Conservation (phyloP, 129 eudicot species). For the Chrysanthemum seticuspe region DNA sequence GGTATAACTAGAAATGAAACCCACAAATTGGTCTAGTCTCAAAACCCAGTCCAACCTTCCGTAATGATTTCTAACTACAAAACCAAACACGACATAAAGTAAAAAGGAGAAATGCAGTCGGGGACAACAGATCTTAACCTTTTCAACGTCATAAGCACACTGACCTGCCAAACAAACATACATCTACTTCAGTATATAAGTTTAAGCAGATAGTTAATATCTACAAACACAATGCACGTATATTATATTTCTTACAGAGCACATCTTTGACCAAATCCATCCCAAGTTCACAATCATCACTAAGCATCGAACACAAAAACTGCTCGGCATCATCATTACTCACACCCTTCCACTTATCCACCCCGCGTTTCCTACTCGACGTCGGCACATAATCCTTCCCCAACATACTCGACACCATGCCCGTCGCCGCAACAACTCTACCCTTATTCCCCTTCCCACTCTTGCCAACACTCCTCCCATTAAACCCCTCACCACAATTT, state of each 20-base stretch:
- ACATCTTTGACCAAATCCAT: conserved; percentile 88
- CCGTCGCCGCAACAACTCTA: conserved; percentile 71
- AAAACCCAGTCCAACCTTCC: no score
- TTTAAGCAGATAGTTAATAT: not conserved
- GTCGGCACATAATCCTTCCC: conserved; percentile 81
- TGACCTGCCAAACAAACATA: conserved; percentile 66
- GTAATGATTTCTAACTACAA: no score
- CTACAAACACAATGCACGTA: not conserved
- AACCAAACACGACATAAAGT: no score
- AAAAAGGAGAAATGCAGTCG: no score
- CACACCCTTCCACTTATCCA: conserved; percentile 29
- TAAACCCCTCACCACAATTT: conserved; percentile 31
- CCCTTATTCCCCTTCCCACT: conserved; percentile 37
- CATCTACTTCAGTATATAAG: conserved; percentile 10
- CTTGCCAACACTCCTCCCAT: conserved; percentile 14
- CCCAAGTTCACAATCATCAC: conserved; percentile 72
- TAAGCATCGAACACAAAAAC: conserved; percentile 86
- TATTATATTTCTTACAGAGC: conserved; percentile 53
- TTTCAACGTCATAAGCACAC: conserved; percentile 75
- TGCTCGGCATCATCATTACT: conserved; percentile 65
- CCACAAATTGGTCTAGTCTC: no score
- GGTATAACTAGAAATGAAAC: no score
- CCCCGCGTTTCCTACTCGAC: conserved; percentile 36
- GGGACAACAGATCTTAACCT: conserved; percentile 45
- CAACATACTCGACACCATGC: conserved; percentile 63